A percentile compares a stretch with the other conserved stretches of the same genome.
Evolutionary conservation across 2,329 filamentous ascomycete genomes (phyloP).

Genomic region (Botrytis hyacinthi): DNA sequence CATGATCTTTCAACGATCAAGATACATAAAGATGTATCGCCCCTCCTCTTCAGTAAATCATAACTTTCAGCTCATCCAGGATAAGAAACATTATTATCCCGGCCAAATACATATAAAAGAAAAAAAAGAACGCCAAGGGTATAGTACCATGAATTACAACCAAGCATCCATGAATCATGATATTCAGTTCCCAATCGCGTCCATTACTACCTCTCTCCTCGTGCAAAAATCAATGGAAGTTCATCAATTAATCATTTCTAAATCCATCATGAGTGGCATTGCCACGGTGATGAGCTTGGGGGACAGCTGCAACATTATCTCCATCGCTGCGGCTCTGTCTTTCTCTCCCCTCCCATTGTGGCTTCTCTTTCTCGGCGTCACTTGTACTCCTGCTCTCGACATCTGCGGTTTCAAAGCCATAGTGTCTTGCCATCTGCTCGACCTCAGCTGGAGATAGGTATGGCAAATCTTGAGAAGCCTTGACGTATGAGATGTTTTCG

Average conservation of each 20-base stretch:
- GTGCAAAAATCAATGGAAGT: neutral
- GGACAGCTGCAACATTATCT: neutral
- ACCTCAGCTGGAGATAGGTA: slow-evolving; percentile 51
- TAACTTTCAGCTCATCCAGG: neutral
- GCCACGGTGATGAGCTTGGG: slow-evolving; percentile 8
- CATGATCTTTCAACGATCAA: neutral
- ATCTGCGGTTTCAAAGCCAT: slow-evolving; percentile 35
- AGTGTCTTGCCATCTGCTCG: slow-evolving; percentile 41
- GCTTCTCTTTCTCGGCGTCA: slow-evolving; percentile 22
- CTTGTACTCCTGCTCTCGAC: slow-evolving; percentile 32
- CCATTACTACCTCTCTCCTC: neutral
- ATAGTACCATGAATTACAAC: slow-evolving; percentile 12
- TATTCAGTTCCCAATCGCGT: slow-evolving; percentile 2
- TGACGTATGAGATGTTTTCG: slow-evolving; percentile 60
- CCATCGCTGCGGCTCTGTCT: neutral
- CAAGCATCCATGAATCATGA: slow-evolving; percentile 11
- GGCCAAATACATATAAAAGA: neutral
- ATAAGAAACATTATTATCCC: slow-evolving; percentile 18
- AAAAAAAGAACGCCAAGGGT: slow-evolving; percentile 16
- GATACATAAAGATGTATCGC: neutral
- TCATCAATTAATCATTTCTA: slow-evolving; percentile 16
- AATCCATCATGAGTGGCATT: slow-evolving; percentile 16
- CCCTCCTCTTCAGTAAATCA: neutral
- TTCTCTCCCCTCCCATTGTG: slow-evolving; percentile 2
- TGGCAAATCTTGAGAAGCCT: slow-evolving; percentile 56